Percentiles rank a stretch among this genome's conserved stretches.
phyloP scores from a whole-genome alignment of 2,329 filamentous ascomycete species.

The Fusarium pseudocircinatum region DNA sequence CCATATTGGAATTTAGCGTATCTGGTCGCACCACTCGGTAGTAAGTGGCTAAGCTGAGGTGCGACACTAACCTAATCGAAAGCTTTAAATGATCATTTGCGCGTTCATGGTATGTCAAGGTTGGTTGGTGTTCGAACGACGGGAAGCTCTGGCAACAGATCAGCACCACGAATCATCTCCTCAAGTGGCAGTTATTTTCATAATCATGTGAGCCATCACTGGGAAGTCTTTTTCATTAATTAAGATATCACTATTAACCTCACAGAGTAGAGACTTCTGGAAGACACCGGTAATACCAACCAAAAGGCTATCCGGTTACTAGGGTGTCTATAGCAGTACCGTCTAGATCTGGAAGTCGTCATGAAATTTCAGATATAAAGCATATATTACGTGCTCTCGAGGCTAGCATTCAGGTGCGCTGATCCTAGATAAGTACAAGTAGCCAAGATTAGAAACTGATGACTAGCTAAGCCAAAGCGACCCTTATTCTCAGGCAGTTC shows the following conservation, averaged over 20 bases:
- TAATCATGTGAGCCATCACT: neutral
- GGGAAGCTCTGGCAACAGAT: neutral
- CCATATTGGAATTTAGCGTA: neutral
- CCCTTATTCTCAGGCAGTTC: neutral
- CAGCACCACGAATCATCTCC: no score
- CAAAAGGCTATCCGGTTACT: neutral
- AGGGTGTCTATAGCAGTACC: neutral
- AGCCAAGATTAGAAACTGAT: neutral
- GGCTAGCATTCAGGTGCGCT: accelerated
- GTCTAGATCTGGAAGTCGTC: neutral
- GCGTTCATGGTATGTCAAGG: neutral
- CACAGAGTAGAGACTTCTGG: neutral
- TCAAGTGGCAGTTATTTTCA: neutral
- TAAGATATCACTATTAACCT: neutral
- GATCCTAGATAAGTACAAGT: neutral
- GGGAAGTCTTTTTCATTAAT: accelerated
- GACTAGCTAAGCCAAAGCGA: neutral
- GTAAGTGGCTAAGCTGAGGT: neutral
- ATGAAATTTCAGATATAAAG: neutral
- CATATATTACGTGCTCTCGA: neutral
- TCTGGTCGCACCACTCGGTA: accelerated
- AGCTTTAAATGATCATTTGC: neutral
- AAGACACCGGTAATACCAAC: accelerated
- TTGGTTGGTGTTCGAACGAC: neutral
- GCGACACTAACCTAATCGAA: neutral